Percentiles rank a stretch among this genome's conserved stretches.
These are phyloP conservation scores for Eucalyptus victrix DNA, from an alignment of 345 rosid genomes.

Conservation along the genomic window DNA sequence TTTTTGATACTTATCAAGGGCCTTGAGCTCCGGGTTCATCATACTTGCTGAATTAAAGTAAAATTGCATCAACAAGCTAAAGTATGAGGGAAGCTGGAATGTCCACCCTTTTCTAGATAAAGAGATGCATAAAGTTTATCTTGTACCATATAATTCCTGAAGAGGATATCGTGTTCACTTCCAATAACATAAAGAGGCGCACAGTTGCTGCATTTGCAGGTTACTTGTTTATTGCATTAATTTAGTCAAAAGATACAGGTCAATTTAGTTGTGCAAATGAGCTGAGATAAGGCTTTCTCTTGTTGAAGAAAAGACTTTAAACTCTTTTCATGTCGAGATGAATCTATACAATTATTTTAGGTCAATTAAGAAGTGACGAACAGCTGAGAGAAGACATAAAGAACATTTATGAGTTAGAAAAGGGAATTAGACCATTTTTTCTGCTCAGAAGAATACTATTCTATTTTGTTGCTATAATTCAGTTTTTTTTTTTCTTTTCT, in stretches of 20 bases:
- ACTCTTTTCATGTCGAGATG: neutral
- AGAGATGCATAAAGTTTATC: neutral
- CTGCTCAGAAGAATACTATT: neutral
- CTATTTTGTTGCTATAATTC: neutral
- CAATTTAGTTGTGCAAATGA: neutral
- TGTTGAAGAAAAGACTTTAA: neutral
- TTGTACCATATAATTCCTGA: neutral
- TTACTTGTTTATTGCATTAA: neutral
- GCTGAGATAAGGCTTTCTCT: neutral
- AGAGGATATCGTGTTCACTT: neutral
- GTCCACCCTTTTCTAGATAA: neutral
- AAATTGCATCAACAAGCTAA: neutral
- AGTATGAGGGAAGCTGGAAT: neutral
- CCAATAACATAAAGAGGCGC: neutral
- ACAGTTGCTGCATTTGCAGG: neutral
- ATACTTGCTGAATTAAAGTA: neutral
- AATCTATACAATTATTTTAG: neutral
- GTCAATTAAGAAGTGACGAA: neutral
- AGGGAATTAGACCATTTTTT: neutral
- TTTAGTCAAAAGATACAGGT: neutral
- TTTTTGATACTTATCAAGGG: neutral
- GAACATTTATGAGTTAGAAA: neutral
- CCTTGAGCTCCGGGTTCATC: neutral
- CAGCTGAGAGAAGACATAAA: neutral
- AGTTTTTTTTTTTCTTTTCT: neutral